These are phyloP conservation scores for Claviceps purpurea DNA, from an alignment of 2,329 filamentous ascomycete species.

Conservation along the genomic window DNA sequence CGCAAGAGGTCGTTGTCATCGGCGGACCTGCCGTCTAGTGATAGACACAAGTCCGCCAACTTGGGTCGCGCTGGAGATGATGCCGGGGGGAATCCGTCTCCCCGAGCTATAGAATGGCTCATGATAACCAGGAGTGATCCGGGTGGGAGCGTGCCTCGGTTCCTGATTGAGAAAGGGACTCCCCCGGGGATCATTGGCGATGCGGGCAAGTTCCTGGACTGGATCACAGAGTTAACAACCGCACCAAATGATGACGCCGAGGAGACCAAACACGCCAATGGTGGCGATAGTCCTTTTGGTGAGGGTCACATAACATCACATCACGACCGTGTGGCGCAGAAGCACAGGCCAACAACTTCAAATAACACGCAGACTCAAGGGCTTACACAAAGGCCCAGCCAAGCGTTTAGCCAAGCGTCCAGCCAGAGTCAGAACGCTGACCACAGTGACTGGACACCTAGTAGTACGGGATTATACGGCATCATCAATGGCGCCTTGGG, in stretches of 20 bases:
- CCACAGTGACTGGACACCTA: constrained; percentile 20
- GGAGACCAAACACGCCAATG: not conserved
- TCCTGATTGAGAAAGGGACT: constrained; percentile 83
- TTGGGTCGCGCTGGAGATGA: constrained; percentile 14
- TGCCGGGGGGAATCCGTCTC: constrained; percentile 14
- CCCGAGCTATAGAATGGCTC: constrained; percentile 59
- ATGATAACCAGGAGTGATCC: constrained; percentile 88
- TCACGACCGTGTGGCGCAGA: not conserved
- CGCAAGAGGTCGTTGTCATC: constrained; percentile 21
- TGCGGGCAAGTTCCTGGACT: constrained; percentile 69
- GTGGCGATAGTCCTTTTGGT: not conserved
- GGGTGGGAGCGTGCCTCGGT: constrained; percentile 74
- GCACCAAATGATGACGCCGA: constrained; percentile 10
- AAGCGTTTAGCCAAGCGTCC: constrained; percentile 2
- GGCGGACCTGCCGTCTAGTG: constrained; percentile 16
- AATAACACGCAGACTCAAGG: not conserved
- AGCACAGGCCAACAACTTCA: not conserved
- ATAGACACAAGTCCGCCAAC: constrained; percentile 13
- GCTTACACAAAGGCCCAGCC: not conserved
- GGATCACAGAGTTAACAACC: constrained; percentile 36
- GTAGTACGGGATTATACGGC: constrained; percentile 37
- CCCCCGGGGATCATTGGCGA: constrained; percentile 69
- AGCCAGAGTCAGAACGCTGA: constrained; percentile 1
- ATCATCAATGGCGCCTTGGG: constrained; percentile 41
- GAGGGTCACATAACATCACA: not conserved